A percentile compares a stretch with the other conserved stretches of the same genome.
These are phyloP conservation scores for Boletales sp. DNA, from an alignment of 768 basidiomycete genomes.

Conservation along the genomic window DNA sequence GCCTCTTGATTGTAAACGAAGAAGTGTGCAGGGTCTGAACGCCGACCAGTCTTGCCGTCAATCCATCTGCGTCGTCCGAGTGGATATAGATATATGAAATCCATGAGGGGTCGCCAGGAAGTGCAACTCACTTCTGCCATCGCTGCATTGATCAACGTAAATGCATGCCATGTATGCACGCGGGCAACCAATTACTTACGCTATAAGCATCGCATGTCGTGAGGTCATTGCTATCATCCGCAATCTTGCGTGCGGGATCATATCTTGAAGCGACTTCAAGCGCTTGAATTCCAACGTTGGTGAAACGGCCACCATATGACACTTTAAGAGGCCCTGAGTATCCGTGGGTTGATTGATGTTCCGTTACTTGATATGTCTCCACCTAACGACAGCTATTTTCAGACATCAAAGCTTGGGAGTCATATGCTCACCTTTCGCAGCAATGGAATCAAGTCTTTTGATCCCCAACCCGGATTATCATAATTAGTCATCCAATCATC, in stretches of 20 bases:
- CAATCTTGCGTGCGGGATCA: constrained; percentile 42
- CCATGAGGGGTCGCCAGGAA: neutral
- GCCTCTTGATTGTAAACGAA: constrained; percentile 47
- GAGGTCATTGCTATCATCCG: constrained; percentile 48
- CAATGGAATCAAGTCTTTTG: constrained; percentile 23
- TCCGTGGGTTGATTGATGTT: constrained; percentile 16
- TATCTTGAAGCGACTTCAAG: constrained; percentile 43
- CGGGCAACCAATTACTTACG: constrained; percentile 30
- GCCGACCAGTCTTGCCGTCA: constrained; percentile 44
- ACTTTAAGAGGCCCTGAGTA: constrained; percentile 22
- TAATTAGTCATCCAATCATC: constrained; percentile 26
- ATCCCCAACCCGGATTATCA: constrained; percentile 22
- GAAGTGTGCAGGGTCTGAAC: constrained; percentile 54
- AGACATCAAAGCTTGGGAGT: no score
- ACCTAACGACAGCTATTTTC: constrained; percentile 4
- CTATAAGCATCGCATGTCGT: constrained; percentile 43
- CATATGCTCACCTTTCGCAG: constrained; percentile 18
- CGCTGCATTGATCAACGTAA: constrained; percentile 30
- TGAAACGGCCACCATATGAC: constrained; percentile 27
- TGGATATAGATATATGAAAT: neutral
- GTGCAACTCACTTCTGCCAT: constrained; percentile 47
- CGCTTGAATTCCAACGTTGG: constrained; percentile 43
- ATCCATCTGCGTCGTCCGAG: constrained; percentile 43
- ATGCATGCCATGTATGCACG: neutral
- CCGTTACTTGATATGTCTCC: constrained; percentile 20